Evolutionary conservation across 805 yeast genomes (phyloP), one percentile per base, ranked within the genome.

Genomic region (Lipomyces starkeyi): DNA sequence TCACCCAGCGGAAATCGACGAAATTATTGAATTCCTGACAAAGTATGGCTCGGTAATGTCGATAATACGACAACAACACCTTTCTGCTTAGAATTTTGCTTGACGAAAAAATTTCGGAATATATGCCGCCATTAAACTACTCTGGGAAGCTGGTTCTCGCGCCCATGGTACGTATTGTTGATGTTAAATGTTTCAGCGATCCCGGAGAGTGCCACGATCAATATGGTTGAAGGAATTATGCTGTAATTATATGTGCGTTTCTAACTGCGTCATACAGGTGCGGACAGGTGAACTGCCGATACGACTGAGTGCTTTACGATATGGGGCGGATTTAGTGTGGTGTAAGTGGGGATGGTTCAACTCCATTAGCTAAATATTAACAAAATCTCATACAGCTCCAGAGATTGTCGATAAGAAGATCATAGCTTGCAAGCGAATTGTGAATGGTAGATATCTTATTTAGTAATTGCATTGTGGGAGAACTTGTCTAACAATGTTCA

Each of bases 251-350:
- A 20, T 55, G 32, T 13, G n/a, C 2, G 25, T 32, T 32, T 14
- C 35, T 54, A 64, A 61, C 27, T 7, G 35, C 4, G 11, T 17
- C 9, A 11, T 2, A 2, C 32, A 64, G 79, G 97, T 94, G 61
- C 83, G 99, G 47, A 90, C 94, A 54, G 97, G 98, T 13, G 99
- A 95, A 80, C 85, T 95, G 4, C 98, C 99, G 5, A 88, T 93
- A 8, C 83, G 99, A 65, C 82, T 94, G 7, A 77, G 93, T 71
- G 88, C 97, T 0, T 82, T 95, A 29, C 85, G 85, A 71, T 83
- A 91, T 76, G 98, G 97, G 2, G 97, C 97, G 0, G 98, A 95
- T 78, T 81, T 94, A 59, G 98, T 95, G 4, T 95, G 99, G 99
- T 87, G 89, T 52, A 69, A 25, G 78, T 65, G 14, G 13, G n/a